Evolutionary conservation across 2,329 filamentous ascomycete species (phyloP).

Genomic region (Cryphonectria radicalis): DNA sequence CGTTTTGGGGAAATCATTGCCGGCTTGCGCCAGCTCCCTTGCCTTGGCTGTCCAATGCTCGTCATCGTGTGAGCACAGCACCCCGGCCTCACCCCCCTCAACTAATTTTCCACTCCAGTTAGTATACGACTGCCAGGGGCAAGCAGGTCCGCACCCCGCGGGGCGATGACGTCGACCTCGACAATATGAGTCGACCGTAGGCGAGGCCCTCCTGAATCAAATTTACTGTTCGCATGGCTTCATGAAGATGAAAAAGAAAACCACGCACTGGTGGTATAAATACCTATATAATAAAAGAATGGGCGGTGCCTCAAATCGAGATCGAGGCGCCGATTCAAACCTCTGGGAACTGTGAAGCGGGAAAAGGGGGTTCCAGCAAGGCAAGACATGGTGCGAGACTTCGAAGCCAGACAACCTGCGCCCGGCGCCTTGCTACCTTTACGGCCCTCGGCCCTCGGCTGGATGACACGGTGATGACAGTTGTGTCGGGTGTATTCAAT

Average conservation of each 20-base stretch:
- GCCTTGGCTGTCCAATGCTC: not conserved
- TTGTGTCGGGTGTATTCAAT: not conserved
- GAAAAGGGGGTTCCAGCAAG: not conserved
- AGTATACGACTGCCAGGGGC: constrained; percentile 10
- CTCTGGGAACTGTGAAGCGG: too few species aligned
- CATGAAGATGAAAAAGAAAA: not conserved
- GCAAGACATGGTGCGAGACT: not conserved
- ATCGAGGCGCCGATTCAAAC: not conserved
- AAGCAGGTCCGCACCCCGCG: not conserved
- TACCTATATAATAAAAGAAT: too few species aligned
- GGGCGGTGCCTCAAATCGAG: not conserved
- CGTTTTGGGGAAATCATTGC: not conserved
- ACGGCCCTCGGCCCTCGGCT: not conserved
- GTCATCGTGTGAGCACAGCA: not conserved
- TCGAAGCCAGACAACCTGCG: not conserved
- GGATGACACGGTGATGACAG: not conserved
- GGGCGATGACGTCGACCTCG: not conserved
- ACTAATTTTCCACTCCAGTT: not conserved
- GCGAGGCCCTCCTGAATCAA: constrained; percentile 35
- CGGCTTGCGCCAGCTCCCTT: constrained; percentile 1
- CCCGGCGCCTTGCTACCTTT: not conserved
- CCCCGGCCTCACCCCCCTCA: not conserved
- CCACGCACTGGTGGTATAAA: not conserved
- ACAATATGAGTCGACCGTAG: not conserved
- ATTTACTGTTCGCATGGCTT: not conserved